A percentile compares a stretch with the other conserved stretches of the same genome.
Conservation (phyloP, 1,284 basidiomycete genomes). For the Leucoagaricus sp. region DNA sequence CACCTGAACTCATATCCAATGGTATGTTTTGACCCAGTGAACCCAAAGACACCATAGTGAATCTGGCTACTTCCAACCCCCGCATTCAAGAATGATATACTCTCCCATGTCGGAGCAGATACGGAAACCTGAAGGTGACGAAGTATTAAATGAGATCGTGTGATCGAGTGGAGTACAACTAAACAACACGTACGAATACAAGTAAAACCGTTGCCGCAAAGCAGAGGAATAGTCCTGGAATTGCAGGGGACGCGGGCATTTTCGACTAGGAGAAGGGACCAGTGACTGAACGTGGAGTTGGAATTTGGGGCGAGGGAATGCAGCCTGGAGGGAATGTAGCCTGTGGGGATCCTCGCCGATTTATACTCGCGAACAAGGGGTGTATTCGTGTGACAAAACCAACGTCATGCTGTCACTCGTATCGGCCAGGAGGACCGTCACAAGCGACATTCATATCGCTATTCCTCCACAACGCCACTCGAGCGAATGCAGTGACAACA, state of each 20-base stretch:
- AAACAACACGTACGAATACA: conserved; percentile 54
- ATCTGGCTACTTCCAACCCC: conserved; percentile 31
- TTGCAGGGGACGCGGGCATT: conserved; percentile 40
- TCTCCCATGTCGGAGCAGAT: conserved; percentile 73
- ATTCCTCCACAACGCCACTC: conserved; percentile 8
- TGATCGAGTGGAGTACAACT: not conserved
- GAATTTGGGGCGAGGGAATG: too few species aligned
- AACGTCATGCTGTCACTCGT: conserved; percentile 10
- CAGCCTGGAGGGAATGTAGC: conserved; percentile 17
- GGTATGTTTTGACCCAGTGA: conserved; percentile 53
- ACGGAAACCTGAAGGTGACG: conserved; percentile 53
- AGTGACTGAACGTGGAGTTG: not conserved
- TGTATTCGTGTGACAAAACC: not conserved
- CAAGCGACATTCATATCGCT: not conserved
- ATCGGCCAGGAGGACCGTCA: not conserved
- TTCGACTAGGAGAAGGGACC: conserved; percentile 5
- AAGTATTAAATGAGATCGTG: conserved; percentile 8
- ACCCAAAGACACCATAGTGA: conserved; percentile 78
- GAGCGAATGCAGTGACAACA: conserved; percentile 6
- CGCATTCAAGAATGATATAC: conserved; percentile 67
- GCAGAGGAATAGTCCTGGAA: conserved; percentile 47
- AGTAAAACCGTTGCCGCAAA: conserved; percentile 69
- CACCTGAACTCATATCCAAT: conserved; percentile 61
- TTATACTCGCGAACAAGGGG: conserved; percentile 13
- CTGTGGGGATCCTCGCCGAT: conserved; percentile 6